phyloP scores from a whole-genome alignment of 306 rosid genomes.

The Malus asiatica region DNA sequence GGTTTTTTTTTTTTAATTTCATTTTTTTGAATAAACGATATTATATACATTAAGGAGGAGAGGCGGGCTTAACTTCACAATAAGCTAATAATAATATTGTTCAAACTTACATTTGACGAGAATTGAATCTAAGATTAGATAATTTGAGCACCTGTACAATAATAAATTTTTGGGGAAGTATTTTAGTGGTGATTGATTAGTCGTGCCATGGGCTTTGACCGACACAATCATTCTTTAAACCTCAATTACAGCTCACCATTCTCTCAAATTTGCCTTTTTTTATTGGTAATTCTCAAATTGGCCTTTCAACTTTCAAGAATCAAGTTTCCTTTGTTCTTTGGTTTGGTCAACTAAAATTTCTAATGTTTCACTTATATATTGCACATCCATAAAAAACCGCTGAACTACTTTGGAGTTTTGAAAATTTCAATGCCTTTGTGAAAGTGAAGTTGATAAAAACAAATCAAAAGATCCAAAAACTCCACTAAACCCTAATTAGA shows the following conservation, averaged over 20 bases:
- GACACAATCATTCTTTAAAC: background rate
- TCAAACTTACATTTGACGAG: fast-evolving
- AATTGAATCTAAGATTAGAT: no score
- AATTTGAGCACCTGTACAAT: no score
- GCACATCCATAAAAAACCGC: background rate
- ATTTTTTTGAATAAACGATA: no score
- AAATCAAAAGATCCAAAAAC: background rate
- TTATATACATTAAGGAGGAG: no score
- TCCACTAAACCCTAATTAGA: background rate
- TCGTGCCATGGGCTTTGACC: background rate
- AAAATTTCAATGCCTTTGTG: background rate
- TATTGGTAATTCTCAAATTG: background rate
- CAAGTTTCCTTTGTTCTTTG: background rate
- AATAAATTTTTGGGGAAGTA: no score
- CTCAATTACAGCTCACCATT: background rate
- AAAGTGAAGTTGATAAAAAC: background rate
- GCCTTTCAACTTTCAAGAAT: background rate
- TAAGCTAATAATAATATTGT: fast-evolving
- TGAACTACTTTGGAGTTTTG: background rate
- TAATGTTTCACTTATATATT: background rate
- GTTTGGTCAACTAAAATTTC: background rate
- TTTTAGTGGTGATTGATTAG: background rate
- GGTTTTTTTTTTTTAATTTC: no score
- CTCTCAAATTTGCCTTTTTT: background rate
- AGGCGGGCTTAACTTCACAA: fast-evolving